Evolutionary conservation across 1,284 basidiomycete species (phyloP).

Genomic region (Meripilus lineatus): DNA sequence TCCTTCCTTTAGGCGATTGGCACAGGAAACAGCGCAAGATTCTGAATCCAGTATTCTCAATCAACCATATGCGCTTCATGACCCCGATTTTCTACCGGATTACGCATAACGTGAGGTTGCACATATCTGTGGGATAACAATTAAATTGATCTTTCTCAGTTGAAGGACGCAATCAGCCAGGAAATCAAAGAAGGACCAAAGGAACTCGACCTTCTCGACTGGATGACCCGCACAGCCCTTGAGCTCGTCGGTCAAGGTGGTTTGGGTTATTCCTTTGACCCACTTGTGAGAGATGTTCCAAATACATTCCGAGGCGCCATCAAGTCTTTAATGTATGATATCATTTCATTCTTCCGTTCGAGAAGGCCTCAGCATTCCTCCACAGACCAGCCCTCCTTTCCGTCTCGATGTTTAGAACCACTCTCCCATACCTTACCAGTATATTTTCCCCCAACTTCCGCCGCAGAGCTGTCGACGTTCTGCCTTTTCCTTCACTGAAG

Average conservation of each 20-base stretch:
- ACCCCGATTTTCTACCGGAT: conserved; percentile 30
- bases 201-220: background rate
- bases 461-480: conserved; percentile 27
- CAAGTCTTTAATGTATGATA: conserved; percentile 3
- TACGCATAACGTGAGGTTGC: conserved; percentile 20
- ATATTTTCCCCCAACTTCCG: conserved; percentile 32
- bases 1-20: conserved; percentile 21
- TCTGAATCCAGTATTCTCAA: conserved; percentile 30
- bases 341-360: background rate
- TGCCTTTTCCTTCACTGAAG: conserved; percentile 32
- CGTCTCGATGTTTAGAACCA: conserved; percentile 20
- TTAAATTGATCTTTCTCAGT: background rate
- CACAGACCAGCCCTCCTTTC: conserved; percentile 18
- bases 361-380: background rate
- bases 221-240: conserved; percentile 1
- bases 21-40: conserved; percentile 29
- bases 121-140: background rate
- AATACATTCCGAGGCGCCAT: conserved; percentile 1
- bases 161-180: background rate
- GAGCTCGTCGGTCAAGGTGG: conserved; percentile 6
- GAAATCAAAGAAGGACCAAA: background rate
- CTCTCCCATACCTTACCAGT: conserved; percentile 30
- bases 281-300: background rate
- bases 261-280: conserved; percentile 2
- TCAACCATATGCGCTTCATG: conserved; percentile 25